Base-by-base conservation (phyloP, 2,329 filamentous ascomycete species). In the Exophiala alcalophila region DNA sequence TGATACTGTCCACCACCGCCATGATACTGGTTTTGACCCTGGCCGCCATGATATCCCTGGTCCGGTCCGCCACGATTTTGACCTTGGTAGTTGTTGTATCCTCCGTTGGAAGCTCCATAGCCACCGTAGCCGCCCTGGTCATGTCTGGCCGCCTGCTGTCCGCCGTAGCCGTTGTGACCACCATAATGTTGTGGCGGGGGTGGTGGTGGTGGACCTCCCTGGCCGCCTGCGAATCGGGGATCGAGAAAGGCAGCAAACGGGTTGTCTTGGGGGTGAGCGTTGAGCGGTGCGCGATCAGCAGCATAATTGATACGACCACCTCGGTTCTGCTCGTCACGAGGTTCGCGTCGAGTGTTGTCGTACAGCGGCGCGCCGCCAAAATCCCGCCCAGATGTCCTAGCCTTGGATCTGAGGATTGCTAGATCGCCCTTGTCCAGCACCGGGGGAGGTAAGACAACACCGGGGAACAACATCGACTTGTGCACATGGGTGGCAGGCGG, bases 391-490 rank as follows among this genome's bases (percentile, higher is more conserved):
- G 76, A 73, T 47, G 78, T 76, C 40, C 77, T 71, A 23, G 83
- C 71, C 60, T 84, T 82, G 39, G 76, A 74, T 59, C 81, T 80
- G 29, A 90, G 77, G 5, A 77, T 74, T 52, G 90, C 83, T 40
- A 91, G 80, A 59, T 96, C 90, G 45, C 77, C 78, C 23, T 78
- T 75, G 44, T 86, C 84, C 1, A 98, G 77, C 7, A 80, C 83
- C 2, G 86, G 80, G 2, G 75, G 68, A 4, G 85, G 80, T 43
- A 90, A 74, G 56, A 83, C 81, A 26, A 90, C 81, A 9, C 92
- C 92, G 2, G 88, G 83, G 24, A 98, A 74, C 10, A 98, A 76
- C 85, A 95, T 94, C 4, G 90, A 96, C 62, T 96, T 96, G 68
- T 98, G 92, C 4, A 80, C 71, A 56, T 86, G 77, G 7, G 72